These are phyloP conservation scores for Periconia macrospinosa DNA, from an alignment of 2,329 filamentous ascomycete genomes.

Conservation along the genomic window DNA sequence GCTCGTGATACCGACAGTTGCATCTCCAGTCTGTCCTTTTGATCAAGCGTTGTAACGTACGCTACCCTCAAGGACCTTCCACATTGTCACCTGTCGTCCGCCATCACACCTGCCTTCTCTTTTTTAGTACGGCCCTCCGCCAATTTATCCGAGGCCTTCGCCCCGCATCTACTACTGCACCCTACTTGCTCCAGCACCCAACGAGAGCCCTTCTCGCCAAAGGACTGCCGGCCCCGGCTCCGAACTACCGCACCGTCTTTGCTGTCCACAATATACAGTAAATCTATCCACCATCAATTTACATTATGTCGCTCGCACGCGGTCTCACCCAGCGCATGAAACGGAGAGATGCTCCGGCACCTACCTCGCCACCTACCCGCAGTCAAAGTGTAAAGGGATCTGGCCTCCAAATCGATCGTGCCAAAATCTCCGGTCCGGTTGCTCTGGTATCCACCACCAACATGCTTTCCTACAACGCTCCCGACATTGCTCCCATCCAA, in stretches of 20 bases:
- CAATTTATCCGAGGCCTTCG: constrained; percentile 40
- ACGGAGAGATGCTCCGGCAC: constrained; percentile 51
- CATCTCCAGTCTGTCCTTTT: constrained; percentile 3
- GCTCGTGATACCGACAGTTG: constrained; percentile 24
- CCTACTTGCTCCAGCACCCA: constrained; percentile 22
- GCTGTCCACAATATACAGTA: constrained; percentile 24
- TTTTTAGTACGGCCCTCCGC: constrained; percentile 5
- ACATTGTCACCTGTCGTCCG: constrained; percentile 17
- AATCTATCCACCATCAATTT: constrained; percentile 35
- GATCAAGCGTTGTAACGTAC: constrained; percentile 22
- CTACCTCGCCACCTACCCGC: constrained; percentile 29
- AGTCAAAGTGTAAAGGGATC: constrained; percentile 51
- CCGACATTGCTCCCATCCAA: constrained; percentile 65
- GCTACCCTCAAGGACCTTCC: too few relatives aligned
- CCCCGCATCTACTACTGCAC: constrained; percentile 34
- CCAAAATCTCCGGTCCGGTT: constrained; percentile 84
- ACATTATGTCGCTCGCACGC: constrained; percentile 63
- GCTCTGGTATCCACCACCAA: constrained; percentile 93
- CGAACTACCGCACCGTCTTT: constrained; percentile 20
- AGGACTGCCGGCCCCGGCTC: constrained; percentile 36
- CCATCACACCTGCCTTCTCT: constrained; percentile 2
- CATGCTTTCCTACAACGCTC: constrained; percentile 92
- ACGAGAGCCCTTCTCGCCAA: constrained; percentile 21
- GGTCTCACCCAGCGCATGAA: constrained; percentile 72
- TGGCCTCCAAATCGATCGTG: constrained; percentile 55